Evolutionary conservation across 2,329 filamentous ascomycete genomes (phyloP), one percentile per base, ranked within the genome.

Genomic region (Sarocladiaceae sp.): DNA sequence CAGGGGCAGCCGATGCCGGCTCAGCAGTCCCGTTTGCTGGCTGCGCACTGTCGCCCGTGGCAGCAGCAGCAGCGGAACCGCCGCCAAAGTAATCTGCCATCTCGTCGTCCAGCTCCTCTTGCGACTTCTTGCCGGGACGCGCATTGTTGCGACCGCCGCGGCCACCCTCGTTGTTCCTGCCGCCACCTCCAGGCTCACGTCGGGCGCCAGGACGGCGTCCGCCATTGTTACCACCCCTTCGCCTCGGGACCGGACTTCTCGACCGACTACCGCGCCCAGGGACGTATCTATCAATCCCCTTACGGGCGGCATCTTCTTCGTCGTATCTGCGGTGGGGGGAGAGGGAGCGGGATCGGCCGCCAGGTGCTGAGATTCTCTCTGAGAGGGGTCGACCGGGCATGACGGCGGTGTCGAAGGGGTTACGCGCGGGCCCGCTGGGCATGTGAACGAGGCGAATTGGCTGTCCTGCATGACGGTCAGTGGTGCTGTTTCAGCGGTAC

Each of bases 21-120:
- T 48, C 50, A 4, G 45, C 51, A 13, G 50, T 47, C 20, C 48
- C 50, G 13, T 50, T 51, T 11, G 56, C 57, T 45, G 63, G 53
- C 23, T 33, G 18, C 16, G 55, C 48, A 47, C 54, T 49, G 18
- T 49, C 48, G 18, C 46, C 47, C 7, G 53, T 49, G 10, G 57
- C 59, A 46, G 63, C 66, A n/a, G 57, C 62, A 43, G 58, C 64
- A 39, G 65, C 58, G 37, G 55, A 55, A 43, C 55, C 48, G 20
- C 67, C 69, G 23, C 76, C 82, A 71, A 88, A 96, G 64, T 96
- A 96, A 59, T 95, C 88, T 23, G 83, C 88, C 90, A 96, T 96
- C 66, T 96, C 90, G n/a, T 87, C 88, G 61, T 96, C 90, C 32
- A 96, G 72, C 61, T 96, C 88, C 55, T 95, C 87, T 53, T 89